Evolutionary conservation across 148 eudicot species (phyloP).

Genomic region (Beta vulgaris): DNA sequence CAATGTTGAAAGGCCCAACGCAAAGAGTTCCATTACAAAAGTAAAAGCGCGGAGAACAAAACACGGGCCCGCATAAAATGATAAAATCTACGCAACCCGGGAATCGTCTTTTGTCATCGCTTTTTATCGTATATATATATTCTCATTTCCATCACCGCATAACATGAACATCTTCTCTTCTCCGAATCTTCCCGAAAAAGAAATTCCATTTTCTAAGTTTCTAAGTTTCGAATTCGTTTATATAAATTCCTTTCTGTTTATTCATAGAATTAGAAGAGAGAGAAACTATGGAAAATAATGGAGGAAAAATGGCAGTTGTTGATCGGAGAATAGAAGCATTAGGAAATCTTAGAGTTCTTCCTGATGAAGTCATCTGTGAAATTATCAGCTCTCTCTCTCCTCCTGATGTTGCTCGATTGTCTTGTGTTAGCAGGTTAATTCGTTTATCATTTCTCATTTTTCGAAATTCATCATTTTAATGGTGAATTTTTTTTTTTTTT

Average conservation of each 20-base stretch:
- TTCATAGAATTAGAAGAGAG: background rate
- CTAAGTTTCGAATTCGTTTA: too few relatives aligned
- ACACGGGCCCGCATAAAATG: slow-evolving; percentile 1
- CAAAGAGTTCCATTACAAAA: too few relatives aligned
- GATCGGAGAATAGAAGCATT: slow-evolving; percentile 76
- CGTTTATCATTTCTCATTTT: background rate
- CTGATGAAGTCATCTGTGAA: slow-evolving; percentile 64
- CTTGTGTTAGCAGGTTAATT: slow-evolving; percentile 89
- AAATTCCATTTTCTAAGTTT: background rate
- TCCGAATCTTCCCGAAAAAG: slow-evolving; percentile 2
- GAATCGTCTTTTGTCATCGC: background rate
- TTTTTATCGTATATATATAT: background rate
- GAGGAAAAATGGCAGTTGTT: slow-evolving; percentile 28
- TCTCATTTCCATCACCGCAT: background rate
- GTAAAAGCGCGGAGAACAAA: slow-evolving; percentile 17
- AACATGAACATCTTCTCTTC: background rate
- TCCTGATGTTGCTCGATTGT: slow-evolving; percentile 70
- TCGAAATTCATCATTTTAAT: background rate
- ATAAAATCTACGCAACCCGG: slow-evolving; percentile 22
- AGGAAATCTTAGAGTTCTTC: slow-evolving; percentile 63
- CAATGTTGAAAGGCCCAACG: too few relatives aligned
- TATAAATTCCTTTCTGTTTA: too few relatives aligned
- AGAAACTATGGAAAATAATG: slow-evolving; percentile 16
- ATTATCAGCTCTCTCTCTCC: slow-evolving; percentile 54
- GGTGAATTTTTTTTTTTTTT: background rate